Conservation (phyloP, 2,329 filamentous ascomycete species). For the Lecanicillium sp. region DNA sequence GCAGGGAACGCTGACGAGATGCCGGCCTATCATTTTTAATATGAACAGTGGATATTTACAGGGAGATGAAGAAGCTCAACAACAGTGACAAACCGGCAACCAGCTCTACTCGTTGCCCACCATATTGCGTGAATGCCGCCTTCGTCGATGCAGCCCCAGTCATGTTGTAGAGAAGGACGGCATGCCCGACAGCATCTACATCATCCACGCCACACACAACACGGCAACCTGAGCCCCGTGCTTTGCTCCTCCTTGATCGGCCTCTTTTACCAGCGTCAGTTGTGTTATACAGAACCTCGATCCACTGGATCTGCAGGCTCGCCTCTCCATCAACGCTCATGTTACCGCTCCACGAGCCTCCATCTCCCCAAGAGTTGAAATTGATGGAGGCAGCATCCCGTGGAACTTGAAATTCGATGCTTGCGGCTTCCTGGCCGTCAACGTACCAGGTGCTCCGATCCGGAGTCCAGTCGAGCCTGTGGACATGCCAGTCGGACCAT, state of each 20-base stretch:
- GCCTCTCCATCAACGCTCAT: constrained; percentile 45
- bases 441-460: constrained; percentile 48
- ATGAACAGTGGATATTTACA: too few relatives aligned
- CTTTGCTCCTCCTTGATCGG: constrained; percentile 21
- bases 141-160: constrained; percentile 2
- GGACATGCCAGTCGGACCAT: constrained; percentile 50
- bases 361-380: constrained; percentile 55
- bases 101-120: too few relatives aligned
- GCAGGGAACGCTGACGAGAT: too few relatives aligned
- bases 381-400: constrained; percentile 43
- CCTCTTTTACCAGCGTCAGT: constrained; percentile 24
- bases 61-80: too few relatives aligned
- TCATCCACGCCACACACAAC: constrained; percentile 27
- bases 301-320: constrained; percentile 54
- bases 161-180: constrained; percentile 17
- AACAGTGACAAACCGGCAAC: too few relatives aligned
- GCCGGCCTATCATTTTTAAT: too few relatives aligned
- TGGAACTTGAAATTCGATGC: constrained; percentile 48
- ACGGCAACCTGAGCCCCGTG: constrained; percentile 14
- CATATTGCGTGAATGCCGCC: too few relatives aligned
- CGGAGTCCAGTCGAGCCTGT: constrained; percentile 54
- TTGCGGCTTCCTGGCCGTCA: constrained; percentile 40
- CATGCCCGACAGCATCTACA: constrained; percentile 18
- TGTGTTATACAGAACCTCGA: constrained; percentile 50
- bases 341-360: constrained; percentile 51